Evolutionary conservation across 768 basidiomycete genomes (phyloP).

Genomic region (Leucocoprinus sp.): DNA sequence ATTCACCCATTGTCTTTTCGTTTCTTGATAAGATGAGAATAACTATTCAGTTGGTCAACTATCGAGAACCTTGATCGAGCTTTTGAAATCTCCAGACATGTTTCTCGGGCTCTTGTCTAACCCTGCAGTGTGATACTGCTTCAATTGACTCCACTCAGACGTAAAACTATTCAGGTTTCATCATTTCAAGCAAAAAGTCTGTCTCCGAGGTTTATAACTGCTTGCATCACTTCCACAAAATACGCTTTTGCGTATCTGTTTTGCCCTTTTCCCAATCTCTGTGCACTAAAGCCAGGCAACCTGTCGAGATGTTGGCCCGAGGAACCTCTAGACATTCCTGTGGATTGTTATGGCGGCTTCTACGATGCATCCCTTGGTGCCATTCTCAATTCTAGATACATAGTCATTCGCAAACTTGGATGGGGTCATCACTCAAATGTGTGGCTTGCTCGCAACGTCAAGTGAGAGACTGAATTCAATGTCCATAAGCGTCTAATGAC

Average conservation of each 20-base stretch:
- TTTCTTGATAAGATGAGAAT: too few relatives aligned
- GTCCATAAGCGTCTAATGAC: background rate
- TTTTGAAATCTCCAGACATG: too few relatives aligned
- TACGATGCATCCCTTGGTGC: background rate
- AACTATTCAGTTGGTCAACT: too few relatives aligned
- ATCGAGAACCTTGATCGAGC: too few relatives aligned
- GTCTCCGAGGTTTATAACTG: too few relatives aligned
- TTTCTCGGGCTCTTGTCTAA: too few relatives aligned
- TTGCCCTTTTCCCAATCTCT: background rate
- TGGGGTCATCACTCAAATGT: constrained; percentile 42
- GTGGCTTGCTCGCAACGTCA: constrained; percentile 30
- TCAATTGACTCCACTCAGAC: too few relatives aligned
- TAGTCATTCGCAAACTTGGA: constrained; percentile 48
- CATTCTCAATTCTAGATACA: constrained; percentile 25
- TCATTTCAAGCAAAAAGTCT: too few relatives aligned
- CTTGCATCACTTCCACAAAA: too few relatives aligned
- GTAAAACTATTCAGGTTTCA: too few relatives aligned
- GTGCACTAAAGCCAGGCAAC: background rate
- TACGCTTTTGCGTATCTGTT: background rate
- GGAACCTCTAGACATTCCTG: background rate
- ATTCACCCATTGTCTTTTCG: too few relatives aligned
- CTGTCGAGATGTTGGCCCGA: background rate
- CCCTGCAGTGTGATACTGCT: too few relatives aligned
- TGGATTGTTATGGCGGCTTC: background rate
- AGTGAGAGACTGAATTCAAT: constrained; percentile 18